phyloP scores from a whole-genome alignment of 257 asterid species.

The Jaltomata sinuosa region DNA sequence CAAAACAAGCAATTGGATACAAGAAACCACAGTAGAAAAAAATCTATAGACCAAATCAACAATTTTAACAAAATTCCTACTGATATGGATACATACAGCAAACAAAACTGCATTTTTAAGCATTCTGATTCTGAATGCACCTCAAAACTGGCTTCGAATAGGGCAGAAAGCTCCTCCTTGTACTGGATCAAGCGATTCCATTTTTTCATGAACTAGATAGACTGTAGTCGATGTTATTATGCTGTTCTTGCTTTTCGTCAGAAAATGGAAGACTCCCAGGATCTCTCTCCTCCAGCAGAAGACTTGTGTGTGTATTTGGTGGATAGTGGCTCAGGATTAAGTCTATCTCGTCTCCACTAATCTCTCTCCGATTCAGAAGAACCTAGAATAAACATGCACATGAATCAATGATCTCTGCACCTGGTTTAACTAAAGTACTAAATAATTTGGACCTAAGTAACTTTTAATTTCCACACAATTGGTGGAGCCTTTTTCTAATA shows the following conservation, averaged over 20 bases:
- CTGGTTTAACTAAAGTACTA: not conserved
- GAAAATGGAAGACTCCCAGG: conserved; percentile 69
- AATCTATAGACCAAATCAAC: not conserved
- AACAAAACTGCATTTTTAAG: not conserved
- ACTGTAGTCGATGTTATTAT: conserved; percentile 37
- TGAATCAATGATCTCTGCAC: not conserved
- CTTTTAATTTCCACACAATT: not conserved
- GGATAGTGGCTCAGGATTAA: conserved; percentile 69
- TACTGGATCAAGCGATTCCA: not conserved
- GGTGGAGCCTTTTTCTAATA: not conserved
- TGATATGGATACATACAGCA: not conserved
- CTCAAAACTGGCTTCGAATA: not conserved
- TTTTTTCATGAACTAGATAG: conserved; percentile 32
- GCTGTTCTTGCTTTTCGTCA: conserved; percentile 24
- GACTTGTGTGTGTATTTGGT: conserved; percentile 53
- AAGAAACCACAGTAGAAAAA: not conserved
- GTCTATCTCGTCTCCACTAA: conserved; percentile 72
- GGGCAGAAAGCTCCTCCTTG: not conserved
- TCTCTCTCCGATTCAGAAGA: conserved; percentile 69
- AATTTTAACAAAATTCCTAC: not conserved
- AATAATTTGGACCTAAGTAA: not conserved
- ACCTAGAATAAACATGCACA: conserved; percentile 35
- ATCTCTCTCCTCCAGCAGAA: conserved; percentile 60
- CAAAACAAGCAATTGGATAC: not conserved
- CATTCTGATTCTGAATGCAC: not conserved